Percentiles rank a stretch among this genome's conserved stretches.
phyloP scores from a whole-genome alignment of 768 basidiomycete species.

The Pleurotus djamor region DNA sequence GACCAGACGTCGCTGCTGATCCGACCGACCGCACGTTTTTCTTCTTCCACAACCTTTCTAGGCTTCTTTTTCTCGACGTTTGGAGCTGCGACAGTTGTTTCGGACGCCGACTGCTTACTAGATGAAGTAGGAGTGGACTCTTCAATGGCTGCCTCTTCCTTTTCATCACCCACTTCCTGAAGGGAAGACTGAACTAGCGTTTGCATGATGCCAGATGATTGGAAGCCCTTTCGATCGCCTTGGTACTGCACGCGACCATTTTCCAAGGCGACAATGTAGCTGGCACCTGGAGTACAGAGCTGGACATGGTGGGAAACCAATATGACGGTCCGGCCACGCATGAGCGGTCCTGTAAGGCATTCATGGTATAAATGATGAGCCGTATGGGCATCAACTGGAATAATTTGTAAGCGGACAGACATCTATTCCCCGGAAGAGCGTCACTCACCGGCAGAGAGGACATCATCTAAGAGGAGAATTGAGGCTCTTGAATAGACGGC shows the following conservation, averaged over 20 bases:
- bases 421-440: background rate
- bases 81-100: constrained; percentile 23
- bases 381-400: constrained; percentile 85
- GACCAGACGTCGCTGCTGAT: constrained; percentile 68
- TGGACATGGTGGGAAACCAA: constrained; percentile 96
- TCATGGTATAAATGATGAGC: constrained; percentile 84
- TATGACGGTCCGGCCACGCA: constrained; percentile 80
- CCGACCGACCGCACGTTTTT: constrained; percentile 72
- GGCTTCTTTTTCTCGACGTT: constrained; percentile 51
- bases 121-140: constrained; percentile 14
- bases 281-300: constrained; percentile 77
- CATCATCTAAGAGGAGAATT: constrained; percentile 82
- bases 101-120: constrained; percentile 28
- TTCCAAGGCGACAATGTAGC: constrained; percentile 81
- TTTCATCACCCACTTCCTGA: constrained; percentile 29
- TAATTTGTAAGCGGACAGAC: background rate
- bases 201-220: constrained; percentile 61
- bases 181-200: constrained; percentile 60
- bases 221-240: constrained; percentile 65
- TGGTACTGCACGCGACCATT: constrained; percentile 78
- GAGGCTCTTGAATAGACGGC: constrained; percentile 90
- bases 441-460: constrained; percentile 49
- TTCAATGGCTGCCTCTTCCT: constrained; percentile 41
- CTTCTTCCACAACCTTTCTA: constrained; percentile 84
- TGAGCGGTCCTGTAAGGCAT: constrained; percentile 82